Conservation (phyloP, 1,139 yeast genomes). For the Sugiyamaella novakii region DNA sequence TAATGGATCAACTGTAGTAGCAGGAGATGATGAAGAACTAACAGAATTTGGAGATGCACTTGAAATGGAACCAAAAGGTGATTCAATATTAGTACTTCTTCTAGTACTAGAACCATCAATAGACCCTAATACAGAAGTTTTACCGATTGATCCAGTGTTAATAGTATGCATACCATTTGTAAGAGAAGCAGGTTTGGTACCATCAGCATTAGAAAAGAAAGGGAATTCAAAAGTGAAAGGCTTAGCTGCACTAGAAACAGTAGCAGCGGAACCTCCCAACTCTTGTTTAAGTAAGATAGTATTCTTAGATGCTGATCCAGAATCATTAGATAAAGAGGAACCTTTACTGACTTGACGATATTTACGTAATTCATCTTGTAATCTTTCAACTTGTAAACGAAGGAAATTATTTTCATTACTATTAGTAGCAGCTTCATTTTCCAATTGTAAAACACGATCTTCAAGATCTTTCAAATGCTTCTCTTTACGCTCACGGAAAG, state of each 20-base stretch:
- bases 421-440: constrained; percentile 65
- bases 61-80: constrained; percentile 12
- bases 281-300: constrained; percentile 15
- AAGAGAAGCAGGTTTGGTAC: not conserved
- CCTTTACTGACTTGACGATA: constrained; percentile 17
- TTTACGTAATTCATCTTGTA: constrained; percentile 62
- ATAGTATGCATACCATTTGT: constrained; percentile 5
- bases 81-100: constrained; percentile 15
- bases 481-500: constrained; percentile 93
- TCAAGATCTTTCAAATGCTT: constrained; percentile 83
- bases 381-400: constrained; percentile 71
- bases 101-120: constrained; percentile 5
- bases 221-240: constrained; percentile 49
- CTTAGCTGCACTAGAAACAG: constrained; percentile 14
- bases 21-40: constrained; percentile 27
- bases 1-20: constrained; percentile 30
- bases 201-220: constrained; percentile 31
- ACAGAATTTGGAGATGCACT: constrained; percentile 18
- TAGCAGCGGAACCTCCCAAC: constrained; percentile 14
- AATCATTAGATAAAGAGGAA: not conserved
- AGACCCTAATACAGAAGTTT: constrained; percentile 1
- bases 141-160: constrained; percentile 1
- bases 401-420: constrained; percentile 72
- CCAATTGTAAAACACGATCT: constrained; percentile 69
- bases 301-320: constrained; percentile 2